These are phyloP conservation scores for Colletotrichum gloeosporioides DNA, from an alignment of 2,329 filamentous ascomycete species.

Conservation along the genomic window DNA sequence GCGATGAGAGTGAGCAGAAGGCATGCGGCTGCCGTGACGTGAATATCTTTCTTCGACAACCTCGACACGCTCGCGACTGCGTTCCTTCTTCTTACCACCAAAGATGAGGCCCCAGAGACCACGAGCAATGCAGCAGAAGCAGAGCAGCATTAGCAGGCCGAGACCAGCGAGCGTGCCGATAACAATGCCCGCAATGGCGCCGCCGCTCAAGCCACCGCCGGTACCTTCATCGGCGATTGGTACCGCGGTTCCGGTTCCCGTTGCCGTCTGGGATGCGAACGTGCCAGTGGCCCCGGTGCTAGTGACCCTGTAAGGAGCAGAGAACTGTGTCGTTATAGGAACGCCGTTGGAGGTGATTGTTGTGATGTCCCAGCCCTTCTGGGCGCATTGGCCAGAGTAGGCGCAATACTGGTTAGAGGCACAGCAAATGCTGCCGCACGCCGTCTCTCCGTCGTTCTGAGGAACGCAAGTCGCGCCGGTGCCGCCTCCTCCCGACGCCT, in stretches of 20 bases:
- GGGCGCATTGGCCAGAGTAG: slow-evolving; percentile 61
- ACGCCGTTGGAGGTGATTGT: slow-evolving; percentile 51
- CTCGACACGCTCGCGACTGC: slow-evolving; percentile 59
- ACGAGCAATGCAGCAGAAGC: slow-evolving; percentile 75
- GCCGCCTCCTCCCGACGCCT: slow-evolving; percentile 32
- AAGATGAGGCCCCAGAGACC: slow-evolving; percentile 69
- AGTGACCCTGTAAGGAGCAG: slow-evolving; percentile 56
- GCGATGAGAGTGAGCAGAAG: slow-evolving; percentile 50
- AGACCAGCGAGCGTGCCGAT: slow-evolving; percentile 75
- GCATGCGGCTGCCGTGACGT: slow-evolving; percentile 46
- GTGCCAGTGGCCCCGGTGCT: slow-evolving; percentile 59
- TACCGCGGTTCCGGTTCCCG: slow-evolving; percentile 55
- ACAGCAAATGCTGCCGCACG: slow-evolving; percentile 76
- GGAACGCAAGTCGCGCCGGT: slow-evolving; percentile 54
- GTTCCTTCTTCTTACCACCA: slow-evolving; percentile 57
- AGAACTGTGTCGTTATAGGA: slow-evolving; percentile 60
- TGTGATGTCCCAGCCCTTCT: slow-evolving; percentile 39
- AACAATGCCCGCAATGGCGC: slow-evolving; percentile 82
- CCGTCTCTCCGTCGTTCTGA: slow-evolving; percentile 56
- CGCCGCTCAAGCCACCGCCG: slow-evolving; percentile 63
- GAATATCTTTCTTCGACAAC: slow-evolving; percentile 68
- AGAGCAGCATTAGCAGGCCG: slow-evolving; percentile 70
- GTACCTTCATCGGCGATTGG: slow-evolving; percentile 36
- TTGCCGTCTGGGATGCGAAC: slow-evolving; percentile 57
- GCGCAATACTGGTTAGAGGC: slow-evolving; percentile 72